phyloP scores from a whole-genome alignment of 139 green algal genomes.

The Dunaliella primolecta region DNA sequence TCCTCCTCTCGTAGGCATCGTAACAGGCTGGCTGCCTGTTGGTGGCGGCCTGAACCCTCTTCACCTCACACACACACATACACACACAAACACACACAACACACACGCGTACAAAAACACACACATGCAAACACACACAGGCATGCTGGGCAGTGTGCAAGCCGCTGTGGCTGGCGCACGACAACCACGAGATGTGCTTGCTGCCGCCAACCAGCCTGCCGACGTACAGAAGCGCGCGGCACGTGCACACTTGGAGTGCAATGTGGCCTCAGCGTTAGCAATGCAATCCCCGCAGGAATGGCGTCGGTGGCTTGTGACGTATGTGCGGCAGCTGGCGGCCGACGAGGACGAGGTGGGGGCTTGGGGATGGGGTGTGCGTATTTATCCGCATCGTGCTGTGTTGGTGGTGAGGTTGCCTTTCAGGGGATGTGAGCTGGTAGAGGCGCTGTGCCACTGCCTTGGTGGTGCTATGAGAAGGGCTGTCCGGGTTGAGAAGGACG shows the following conservation, averaged over 20 bases:
- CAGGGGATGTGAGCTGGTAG: too few relatives aligned
- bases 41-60: too few relatives aligned
- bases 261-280: conserved; percentile 53
- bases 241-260: conserved; percentile 50
- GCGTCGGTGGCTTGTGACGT: conserved; percentile 57
- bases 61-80: too few relatives aligned
- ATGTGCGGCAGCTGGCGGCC: conserved; percentile 49
- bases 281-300: conserved; percentile 54
- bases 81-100: not conserved
- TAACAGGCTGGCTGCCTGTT: too few relatives aligned
- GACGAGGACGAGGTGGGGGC: conserved; percentile 39
- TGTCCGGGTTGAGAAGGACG: too few relatives aligned
- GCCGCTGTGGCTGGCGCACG: conserved; percentile 15
- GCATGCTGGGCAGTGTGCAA: conserved; percentile 50
- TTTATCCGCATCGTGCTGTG: not conserved
- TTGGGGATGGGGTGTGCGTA: not conserved
- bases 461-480: too few relatives aligned
- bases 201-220: not conserved
- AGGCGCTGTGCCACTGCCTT: too few relatives aligned
- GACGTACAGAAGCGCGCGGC: conserved; percentile 14
- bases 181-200: conserved; percentile 4
- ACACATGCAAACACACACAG: conserved; percentile 19
- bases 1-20: too few relatives aligned
- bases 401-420: not conserved
- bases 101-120: not conserved